Base-by-base conservation (phyloP, 306 rosid species). In the Vigna hirtella region DNA sequence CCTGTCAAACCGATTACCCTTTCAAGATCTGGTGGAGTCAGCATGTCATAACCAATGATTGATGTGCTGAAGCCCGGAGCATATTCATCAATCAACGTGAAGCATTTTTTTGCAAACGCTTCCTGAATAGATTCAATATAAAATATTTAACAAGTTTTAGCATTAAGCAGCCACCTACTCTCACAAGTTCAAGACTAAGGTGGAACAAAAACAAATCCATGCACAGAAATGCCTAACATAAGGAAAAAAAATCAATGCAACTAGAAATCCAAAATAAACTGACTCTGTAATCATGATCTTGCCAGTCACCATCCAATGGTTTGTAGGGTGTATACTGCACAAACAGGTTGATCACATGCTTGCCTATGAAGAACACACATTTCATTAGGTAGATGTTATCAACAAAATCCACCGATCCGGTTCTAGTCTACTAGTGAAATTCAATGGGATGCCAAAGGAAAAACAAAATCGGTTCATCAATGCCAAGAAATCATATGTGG, bases 1-100 rank as follows among this genome's bases (percentile, higher is more conserved):
- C 98, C 98, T 73, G 97, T 94, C 82, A 94, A 81, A 74, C 97
- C 97, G 16, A 94, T 77, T 88, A 92, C 95, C 88, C 92, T 88
- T 84, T 94, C 98, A 65, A 94, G 98, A 75, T 94, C 98, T 63
- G 96, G 98, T 3, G 98, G 98, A 18, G 98, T 92, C 83, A 94
- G 82, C 98, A 92, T 92, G 82, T 94, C 97, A 47, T 92, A 89
- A 32, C 88, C 98, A 72, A 92, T 75, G 20, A 94, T 18, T 65
- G 98, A 90, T 77, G 93, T 48, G 82, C 95, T 86, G 85, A 94
- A 94, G 66, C 93, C 93, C 22, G 97, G 97, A 56, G 95, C 97
- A 81, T 94, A 92, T 85, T 94, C 97, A 67, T 94, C 97, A 81
- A 94, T 89, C 81, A 92, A 76, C 63, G 50, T 50, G 78, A 92